Evolutionary conservation across 73 alveolate species (phyloP), one percentile per base, ranked within the genome.

Genomic region (Paramecium primaurelia): DNA sequence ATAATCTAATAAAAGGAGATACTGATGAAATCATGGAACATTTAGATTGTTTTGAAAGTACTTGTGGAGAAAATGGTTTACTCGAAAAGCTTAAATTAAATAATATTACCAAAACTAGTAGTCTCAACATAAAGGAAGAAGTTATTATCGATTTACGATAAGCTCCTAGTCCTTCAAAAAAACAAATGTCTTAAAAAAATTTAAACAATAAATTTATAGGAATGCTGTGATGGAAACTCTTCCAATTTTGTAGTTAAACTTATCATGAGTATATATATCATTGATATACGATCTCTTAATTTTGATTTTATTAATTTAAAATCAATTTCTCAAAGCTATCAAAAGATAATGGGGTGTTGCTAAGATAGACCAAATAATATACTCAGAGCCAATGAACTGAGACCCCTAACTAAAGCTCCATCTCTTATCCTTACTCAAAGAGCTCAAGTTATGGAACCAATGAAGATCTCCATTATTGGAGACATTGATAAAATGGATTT

Each of bases 301-400:
- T 6, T 34, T 10, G 84, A 64, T 64, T 64, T 64, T 64, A 64
- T 64, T 64, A 64, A 32, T 64, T 64, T 64, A 64, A 64, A 64
- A 64, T 64, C 84, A 64, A 64, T 64, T 64, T 64, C 84, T 64
- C 49, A 11, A 64, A 64, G 84, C 84, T 64, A 32, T 64, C 51
- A 32, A 64, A 28, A 32, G 49, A 64, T 32, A 64, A 64, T 64
- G 84, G 84, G 84, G 12, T 64, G 84, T 64, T 64, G 84, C 30
- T 34, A 64, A 64, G 84, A 64, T 64, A 64, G 84, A 28, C 42
- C 47, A 0, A 28, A 64, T 64, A 34, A 6, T 2, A 64, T 51
- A 0, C 42, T 32, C 45, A 64, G 22, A 64, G 84, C 84, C 8
- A 34, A 64, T 54, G 84, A 64, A 64, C 84, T 64, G 84, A 64